Evolutionary conservation across 108 stramenopile genomes (phyloP).

Genomic region (Conticribra weissflogii): DNA sequence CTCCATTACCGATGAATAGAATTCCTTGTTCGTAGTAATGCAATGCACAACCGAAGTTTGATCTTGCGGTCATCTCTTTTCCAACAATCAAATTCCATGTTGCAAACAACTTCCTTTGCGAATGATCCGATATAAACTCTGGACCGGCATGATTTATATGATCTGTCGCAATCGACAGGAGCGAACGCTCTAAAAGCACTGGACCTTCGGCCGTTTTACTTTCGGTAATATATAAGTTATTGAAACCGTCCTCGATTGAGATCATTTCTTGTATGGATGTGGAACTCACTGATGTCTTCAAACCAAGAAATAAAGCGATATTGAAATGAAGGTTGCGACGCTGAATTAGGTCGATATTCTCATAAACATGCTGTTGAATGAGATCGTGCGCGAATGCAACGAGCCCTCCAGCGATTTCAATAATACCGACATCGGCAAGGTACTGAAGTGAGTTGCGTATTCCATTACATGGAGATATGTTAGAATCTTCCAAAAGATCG

Average conservation of each 20-base stretch:
- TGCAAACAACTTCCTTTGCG: constrained; percentile 4
- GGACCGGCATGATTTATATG: constrained; percentile 5
- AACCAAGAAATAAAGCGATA: constrained; percentile 4
- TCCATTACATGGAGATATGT: background rate
- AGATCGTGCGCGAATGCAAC: constrained; percentile 24
- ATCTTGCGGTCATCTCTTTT: background rate
- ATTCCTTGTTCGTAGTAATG: constrained; percentile 21
- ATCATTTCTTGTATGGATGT: background rate
- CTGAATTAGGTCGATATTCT: background rate
- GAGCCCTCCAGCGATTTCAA: constrained; percentile 4
- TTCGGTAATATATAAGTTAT: background rate
- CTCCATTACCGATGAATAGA: background rate
- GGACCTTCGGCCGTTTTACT: background rate
- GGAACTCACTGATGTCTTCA: background rate
- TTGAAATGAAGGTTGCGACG: constrained; percentile 4
- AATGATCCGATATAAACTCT: background rate
- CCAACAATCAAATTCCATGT: constrained; percentile 14
- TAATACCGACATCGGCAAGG: constrained; percentile 14
- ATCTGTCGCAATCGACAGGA: constrained; percentile 11
- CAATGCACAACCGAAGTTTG: constrained; percentile 10
- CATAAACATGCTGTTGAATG: constrained; percentile 21
- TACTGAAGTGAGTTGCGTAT: background rate
- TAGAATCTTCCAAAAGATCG: background rate
- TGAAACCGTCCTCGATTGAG: background rate
- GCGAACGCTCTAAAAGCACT: background rate